A percentile compares a stretch with the other conserved stretches of the same genome.
These are phyloP conservation scores for Starmerella roubikii DNA, from an alignment of 805 yeast genomes.

Conservation along the genomic window DNA sequence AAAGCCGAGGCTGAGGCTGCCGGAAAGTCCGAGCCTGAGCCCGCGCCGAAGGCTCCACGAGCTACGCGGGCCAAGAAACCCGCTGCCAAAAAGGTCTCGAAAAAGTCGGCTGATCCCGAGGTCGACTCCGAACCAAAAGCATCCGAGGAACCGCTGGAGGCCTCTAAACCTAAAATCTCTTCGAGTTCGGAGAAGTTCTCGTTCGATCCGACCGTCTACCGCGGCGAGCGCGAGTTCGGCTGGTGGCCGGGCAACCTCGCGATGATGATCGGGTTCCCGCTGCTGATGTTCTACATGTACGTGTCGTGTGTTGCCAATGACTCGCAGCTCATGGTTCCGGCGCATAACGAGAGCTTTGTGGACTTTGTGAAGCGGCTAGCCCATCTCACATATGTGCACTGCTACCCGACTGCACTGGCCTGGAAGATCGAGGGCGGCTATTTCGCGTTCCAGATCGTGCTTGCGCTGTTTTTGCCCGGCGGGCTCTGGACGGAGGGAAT, in stretches of 20 bases:
- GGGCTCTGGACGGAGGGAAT: conserved; percentile 83
- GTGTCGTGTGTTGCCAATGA: conserved; percentile 67
- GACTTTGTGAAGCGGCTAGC: conserved; percentile 39
- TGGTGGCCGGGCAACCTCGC: conserved; percentile 81
- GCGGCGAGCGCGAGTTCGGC: conserved; percentile 55
- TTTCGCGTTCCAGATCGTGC: conserved; percentile 50
- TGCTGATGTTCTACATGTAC: conserved; percentile 95
- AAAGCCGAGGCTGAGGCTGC: no score
- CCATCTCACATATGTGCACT: conserved; percentile 30
- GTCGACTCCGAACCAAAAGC: no score
- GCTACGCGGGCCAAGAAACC: no score
- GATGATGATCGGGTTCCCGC: conserved; percentile 87
- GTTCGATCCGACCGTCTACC: conserved; percentile 19
- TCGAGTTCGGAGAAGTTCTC: background rate
- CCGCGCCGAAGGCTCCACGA: no score
- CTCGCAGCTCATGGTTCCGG: conserved; percentile 62
- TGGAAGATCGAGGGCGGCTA: conserved; percentile 63
- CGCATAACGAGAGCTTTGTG: conserved; percentile 33
- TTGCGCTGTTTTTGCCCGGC: conserved; percentile 82
- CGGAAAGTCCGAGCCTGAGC: no score
- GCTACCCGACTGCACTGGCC: conserved; percentile 36
- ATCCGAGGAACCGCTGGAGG: no score
- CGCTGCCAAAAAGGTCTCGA: no score
- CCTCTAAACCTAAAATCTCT: no score
- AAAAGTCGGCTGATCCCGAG: no score